phyloP scores from a whole-genome alignment of 78 protist species.

The Dictyostelium citrinum region DNA sequence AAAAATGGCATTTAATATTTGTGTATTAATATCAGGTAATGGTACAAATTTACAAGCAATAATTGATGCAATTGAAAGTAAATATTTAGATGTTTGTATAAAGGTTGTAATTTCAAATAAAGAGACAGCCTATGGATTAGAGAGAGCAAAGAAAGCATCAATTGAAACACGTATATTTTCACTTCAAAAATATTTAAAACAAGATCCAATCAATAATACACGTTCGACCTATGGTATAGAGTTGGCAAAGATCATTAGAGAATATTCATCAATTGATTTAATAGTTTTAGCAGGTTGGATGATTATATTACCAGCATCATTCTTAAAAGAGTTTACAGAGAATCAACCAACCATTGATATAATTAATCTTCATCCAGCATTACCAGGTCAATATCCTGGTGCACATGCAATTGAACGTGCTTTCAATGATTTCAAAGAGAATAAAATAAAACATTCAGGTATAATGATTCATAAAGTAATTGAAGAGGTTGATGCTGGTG shows the following conservation, averaged over 20 bases:
- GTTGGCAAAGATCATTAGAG: conserved; percentile 42
- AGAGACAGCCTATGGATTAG: conserved; percentile 82
- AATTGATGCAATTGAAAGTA: conserved; percentile 73
- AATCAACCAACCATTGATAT: conserved; percentile 50
- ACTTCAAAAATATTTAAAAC: conserved; percentile 46
- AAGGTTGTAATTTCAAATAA: conserved; percentile 69
- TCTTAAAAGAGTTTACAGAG: conserved; percentile 36
- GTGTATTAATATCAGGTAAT: conserved; percentile 81
- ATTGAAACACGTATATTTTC: conserved; percentile 67
- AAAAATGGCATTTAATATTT: conserved; percentile 39
- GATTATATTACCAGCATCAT: conserved; percentile 76
- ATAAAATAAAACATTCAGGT: conserved; percentile 76
- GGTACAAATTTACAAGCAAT: conserved; percentile 86
- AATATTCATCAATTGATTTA: conserved; percentile 34
- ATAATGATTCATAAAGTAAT: conserved; percentile 87
- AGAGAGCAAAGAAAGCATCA: conserved; percentile 75
- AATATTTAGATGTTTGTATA: conserved; percentile 26
- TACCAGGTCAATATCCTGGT: conserved; percentile 87
- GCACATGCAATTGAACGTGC: conserved; percentile 86
- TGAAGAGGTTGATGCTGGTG: conserved; percentile 85
- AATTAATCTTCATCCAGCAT: conserved; percentile 89
- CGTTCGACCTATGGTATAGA: conserved; percentile 41
- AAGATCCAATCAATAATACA: background rate
- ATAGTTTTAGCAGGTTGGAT: conserved; percentile 89
- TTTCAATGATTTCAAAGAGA: conserved; percentile 64